Conservation (phyloP, 768 basidiomycete species). For the Cytidiella melzeri region DNA sequence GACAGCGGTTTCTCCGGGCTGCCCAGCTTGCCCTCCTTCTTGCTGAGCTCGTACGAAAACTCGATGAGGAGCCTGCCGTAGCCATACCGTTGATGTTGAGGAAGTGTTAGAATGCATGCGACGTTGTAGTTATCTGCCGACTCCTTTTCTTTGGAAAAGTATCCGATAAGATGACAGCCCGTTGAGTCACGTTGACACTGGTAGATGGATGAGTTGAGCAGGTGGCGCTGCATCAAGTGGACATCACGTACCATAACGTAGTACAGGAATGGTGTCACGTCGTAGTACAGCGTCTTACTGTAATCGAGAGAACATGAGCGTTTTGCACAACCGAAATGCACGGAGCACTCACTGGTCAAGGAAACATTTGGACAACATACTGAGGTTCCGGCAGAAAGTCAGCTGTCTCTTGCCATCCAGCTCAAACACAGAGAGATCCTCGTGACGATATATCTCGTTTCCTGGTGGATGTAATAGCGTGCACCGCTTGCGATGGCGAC, state of each 20-base stretch:
- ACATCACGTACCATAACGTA: slow-evolving; percentile 82
- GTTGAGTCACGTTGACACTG: slow-evolving; percentile 80
- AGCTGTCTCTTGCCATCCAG: slow-evolving; percentile 95
- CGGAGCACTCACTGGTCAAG: slow-evolving; percentile 79
- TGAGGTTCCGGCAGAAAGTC: slow-evolving; percentile 95
- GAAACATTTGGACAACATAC: slow-evolving; percentile 95
- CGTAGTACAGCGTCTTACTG: slow-evolving; percentile 98
- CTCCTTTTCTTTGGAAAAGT: slow-evolving; percentile 99
- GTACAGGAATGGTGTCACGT: slow-evolving; percentile 99
- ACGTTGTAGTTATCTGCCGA: slow-evolving; percentile 98
- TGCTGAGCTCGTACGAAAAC: slow-evolving; percentile 96
- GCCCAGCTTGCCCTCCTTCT: slow-evolving; percentile 92
- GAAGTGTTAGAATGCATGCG: slow-evolving; percentile 97
- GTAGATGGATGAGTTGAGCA: slow-evolving; percentile 8
- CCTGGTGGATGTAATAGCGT: slow-evolving; percentile 92
- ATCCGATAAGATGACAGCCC: slow-evolving; percentile 94
- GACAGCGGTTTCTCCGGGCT: slow-evolving; percentile 97
- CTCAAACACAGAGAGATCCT: slow-evolving; percentile 97
- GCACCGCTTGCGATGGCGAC: slow-evolving; percentile 88
- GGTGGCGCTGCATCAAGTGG: background rate
- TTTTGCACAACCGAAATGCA: slow-evolving; percentile 1
- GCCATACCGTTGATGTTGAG: slow-evolving; percentile 94
- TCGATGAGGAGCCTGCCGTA: slow-evolving; percentile 96
- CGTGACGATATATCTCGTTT: slow-evolving; percentile 98
- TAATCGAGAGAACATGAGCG: slow-evolving; percentile 17